Conservation (phyloP, 345 rosid species). For the Mercurialis annua region DNA sequence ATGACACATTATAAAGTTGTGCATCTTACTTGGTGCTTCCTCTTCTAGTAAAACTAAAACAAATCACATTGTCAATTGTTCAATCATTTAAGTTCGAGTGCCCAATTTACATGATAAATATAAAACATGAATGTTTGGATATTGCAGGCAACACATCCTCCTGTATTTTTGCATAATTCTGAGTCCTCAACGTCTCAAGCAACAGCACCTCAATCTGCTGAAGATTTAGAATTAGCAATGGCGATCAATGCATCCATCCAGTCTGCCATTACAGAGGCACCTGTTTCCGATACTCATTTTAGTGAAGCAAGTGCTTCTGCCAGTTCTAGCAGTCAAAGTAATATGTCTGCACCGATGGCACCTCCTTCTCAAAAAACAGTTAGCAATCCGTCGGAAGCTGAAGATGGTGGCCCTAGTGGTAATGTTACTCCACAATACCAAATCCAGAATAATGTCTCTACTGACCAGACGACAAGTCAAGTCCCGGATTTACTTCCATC, state of each 20-base stretch:
- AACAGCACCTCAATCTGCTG: conserved; percentile 62
- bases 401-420: conserved; percentile 22
- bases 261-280: conserved; percentile 39
- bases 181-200: conserved; percentile 41
- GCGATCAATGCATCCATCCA: conserved; percentile 80
- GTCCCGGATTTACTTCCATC: conserved; percentile 46
- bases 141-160: conserved; percentile 59
- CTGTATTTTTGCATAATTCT: conserved; percentile 51
- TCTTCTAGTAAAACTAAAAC: not conserved
- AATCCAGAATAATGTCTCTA: conserved; percentile 17
- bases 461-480: conserved; percentile 17
- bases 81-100: not conserved
- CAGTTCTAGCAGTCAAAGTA: conserved; percentile 20
- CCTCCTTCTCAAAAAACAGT: conserved; percentile 39
- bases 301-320: conserved; percentile 49
- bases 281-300: conserved; percentile 32
- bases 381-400: conserved; percentile 16
- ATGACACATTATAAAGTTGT: not conserved
- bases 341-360: conserved; percentile 21
- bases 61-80: not conserved
- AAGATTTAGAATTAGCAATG: conserved; percentile 66
- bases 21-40: not conserved
- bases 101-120: not conserved
- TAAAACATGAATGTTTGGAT: conserved; percentile 10
- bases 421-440: conserved; percentile 17